These are phyloP conservation scores for Curvularia hawaiiensis DNA, from an alignment of 2,329 filamentous ascomycete genomes.

Conservation along the genomic window DNA sequence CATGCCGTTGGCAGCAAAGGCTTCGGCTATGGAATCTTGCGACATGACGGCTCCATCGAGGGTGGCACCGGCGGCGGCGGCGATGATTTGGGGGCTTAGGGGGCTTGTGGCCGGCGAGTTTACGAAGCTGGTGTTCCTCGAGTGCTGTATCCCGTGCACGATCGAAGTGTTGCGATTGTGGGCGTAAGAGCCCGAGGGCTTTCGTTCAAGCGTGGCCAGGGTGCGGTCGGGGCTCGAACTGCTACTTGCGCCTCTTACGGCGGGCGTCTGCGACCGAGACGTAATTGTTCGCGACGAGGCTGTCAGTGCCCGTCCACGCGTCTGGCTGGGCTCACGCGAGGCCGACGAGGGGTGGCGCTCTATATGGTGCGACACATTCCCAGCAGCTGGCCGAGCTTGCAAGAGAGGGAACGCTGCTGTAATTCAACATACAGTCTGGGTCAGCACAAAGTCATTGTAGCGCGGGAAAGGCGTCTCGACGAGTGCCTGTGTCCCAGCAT, in stretches of 20 bases:
- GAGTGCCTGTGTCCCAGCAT: conserved; percentile 31
- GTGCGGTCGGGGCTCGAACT: conserved; percentile 48
- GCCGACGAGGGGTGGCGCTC: conserved; percentile 35
- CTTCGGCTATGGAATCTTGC: conserved; percentile 47
- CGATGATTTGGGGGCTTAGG: conserved; percentile 84
- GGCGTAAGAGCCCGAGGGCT: conserved; percentile 67
- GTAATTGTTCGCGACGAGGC: conserved; percentile 50
- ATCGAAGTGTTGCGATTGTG: conserved; percentile 97
- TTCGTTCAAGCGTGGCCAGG: conserved; percentile 51
- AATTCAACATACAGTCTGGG: conserved; percentile 25
- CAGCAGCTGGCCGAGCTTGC: conserved; percentile 47
- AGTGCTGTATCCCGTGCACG: conserved; percentile 94
- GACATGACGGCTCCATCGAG: conserved; percentile 50
- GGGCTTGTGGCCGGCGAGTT: conserved; percentile 79
- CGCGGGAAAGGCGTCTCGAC: conserved; percentile 17
- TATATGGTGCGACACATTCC: conserved; percentile 47
- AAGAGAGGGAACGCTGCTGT: conserved; percentile 49
- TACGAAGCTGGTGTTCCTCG: conserved; percentile 82
- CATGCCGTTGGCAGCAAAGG: conserved; percentile 40
- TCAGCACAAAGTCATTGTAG: conserved; percentile 36
- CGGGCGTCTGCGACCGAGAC: conserved; percentile 52
- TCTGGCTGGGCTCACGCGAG: conserved; percentile 51
- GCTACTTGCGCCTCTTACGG: conserved; percentile 37
- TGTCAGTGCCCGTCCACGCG: conserved; percentile 54
- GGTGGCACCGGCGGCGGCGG: conserved; percentile 50